phyloP scores from a whole-genome alignment of 805 yeast species.

The Ogataea chonburiensis region DNA sequence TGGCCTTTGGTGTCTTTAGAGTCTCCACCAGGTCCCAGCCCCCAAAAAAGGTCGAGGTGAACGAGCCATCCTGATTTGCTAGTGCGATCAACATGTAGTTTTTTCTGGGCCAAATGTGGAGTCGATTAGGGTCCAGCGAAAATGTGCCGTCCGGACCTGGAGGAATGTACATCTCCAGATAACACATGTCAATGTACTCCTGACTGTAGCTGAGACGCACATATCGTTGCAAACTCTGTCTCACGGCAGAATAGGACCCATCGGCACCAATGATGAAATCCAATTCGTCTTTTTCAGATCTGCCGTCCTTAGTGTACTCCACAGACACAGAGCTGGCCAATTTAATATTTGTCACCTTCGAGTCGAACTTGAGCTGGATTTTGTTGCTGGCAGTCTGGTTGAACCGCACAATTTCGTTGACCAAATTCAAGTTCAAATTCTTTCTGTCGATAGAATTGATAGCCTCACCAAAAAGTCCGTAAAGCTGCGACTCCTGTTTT shows the following conservation, averaged over 20 bases:
- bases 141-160: conserved; percentile 46
- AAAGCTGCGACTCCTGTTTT: conserved; percentile 61
- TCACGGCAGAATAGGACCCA: conserved; percentile 75
- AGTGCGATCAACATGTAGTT: conserved; percentile 87
- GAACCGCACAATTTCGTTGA: conserved; percentile 54
- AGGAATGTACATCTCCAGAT: conserved; percentile 77
- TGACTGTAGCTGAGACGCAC: conserved; percentile 70
- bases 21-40: conserved; percentile 68
- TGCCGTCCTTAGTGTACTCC: conserved; percentile 8
- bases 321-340: conserved; percentile 24
- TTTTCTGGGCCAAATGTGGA: conserved; percentile 92
- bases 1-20: conserved; percentile 41
- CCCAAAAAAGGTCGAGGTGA: conserved; percentile 86
- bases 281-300: conserved; percentile 26
- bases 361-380: conserved; percentile 51
- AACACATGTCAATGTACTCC: conserved; percentile 80
- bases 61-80: conserved; percentile 81
- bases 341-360: conserved; percentile 50
- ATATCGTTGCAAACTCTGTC: conserved; percentile 64
- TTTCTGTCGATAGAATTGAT: conserved; percentile 85
- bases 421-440: conserved; percentile 58
- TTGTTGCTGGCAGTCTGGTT: conserved; percentile 17
- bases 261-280: conserved; percentile 81
- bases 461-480: conserved; percentile 78
- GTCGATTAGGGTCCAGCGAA: conserved; percentile 64